A percentile compares a stretch with the other conserved stretches of the same genome.
These are phyloP conservation scores for Camellia granthamiana DNA, from an alignment of 148 eudicot species.

Conservation along the genomic window DNA sequence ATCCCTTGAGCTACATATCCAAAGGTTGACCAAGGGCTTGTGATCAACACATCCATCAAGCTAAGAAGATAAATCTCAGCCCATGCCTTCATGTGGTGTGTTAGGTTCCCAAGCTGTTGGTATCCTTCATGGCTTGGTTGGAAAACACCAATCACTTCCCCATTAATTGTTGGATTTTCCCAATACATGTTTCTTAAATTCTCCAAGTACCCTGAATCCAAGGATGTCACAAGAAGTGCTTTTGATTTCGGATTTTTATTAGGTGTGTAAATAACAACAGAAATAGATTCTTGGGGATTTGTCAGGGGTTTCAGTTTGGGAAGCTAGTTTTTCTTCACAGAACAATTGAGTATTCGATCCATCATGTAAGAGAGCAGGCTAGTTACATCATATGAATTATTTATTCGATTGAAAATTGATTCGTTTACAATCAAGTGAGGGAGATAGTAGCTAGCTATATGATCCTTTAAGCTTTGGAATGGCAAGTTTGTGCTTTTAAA, in stretches of 20 bases:
- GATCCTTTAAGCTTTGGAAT: too few species aligned
- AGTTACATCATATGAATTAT: too few species aligned
- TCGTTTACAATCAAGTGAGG: too few species aligned
- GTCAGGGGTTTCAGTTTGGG: conserved; percentile 27
- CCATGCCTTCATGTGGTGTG: conserved; percentile 73
- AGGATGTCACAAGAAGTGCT: conserved; percentile 74
- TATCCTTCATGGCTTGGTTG: conserved; percentile 89
- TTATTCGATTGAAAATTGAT: too few species aligned
- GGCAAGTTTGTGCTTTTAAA: too few species aligned
- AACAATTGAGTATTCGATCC: conserved; percentile 65
- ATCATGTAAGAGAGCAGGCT: conserved; percentile 34
- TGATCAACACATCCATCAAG: neutral
- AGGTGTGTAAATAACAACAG: neutral
- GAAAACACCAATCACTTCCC: conserved; percentile 57
- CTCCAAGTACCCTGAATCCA: conserved; percentile 62
- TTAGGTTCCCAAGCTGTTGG: conserved; percentile 56
- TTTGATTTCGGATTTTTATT: conserved; percentile 34
- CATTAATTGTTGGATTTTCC: conserved; percentile 68
- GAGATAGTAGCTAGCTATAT: too few species aligned
- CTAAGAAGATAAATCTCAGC: conserved; percentile 96
- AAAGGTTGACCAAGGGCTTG: too few species aligned
- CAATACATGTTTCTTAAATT: conserved; percentile 58
- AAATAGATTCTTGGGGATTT: conserved; percentile 23
- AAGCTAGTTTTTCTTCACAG: conserved; percentile 49
- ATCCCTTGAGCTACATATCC: too few species aligned